Evolutionary conservation across 495 filamentous ascomycete genomes (phyloP).

Genomic region (Daldinia concentrica): DNA sequence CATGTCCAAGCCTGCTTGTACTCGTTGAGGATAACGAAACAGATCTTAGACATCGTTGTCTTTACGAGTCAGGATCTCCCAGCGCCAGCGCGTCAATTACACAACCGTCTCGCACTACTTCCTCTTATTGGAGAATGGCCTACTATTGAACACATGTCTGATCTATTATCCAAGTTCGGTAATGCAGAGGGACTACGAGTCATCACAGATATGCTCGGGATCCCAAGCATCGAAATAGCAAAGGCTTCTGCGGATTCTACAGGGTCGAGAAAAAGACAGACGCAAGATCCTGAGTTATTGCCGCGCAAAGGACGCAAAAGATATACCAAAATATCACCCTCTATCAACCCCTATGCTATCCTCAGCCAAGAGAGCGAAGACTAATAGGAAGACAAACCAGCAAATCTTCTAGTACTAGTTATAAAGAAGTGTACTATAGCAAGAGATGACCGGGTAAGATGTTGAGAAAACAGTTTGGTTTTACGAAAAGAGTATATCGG

Average conservation of each 20-base stretch:
- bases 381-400: conserved; percentile 1
- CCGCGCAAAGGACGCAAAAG: conserved; percentile 12
- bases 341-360: conserved; percentile 39
- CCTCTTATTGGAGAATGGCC: conserved; percentile 44
- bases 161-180: conserved; percentile 17
- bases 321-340: conserved; percentile 11
- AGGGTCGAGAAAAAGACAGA: conserved; percentile 12
- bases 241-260: background rate
- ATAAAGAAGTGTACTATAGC: background rate
- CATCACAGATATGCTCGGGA: conserved; percentile 35
- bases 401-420: background rate
- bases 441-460: background rate
- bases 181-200: conserved; percentile 16
- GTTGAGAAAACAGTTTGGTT: background rate
- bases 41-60: conserved; percentile 56
- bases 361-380: conserved; percentile 34
- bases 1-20: conserved; percentile 71
- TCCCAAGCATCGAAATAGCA: conserved; percentile 7
- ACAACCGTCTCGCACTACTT: conserved; percentile 25
- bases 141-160: conserved; percentile 34
- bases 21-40: conserved; percentile 70
- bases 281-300: conserved; percentile 5
- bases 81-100: conserved; percentile 24
- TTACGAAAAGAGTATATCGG: background rate
- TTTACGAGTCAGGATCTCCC: conserved; percentile 28